Evolutionary conservation across 148 eudicot species (phyloP).

Genomic region (Vaccinium corymbosum): DNA sequence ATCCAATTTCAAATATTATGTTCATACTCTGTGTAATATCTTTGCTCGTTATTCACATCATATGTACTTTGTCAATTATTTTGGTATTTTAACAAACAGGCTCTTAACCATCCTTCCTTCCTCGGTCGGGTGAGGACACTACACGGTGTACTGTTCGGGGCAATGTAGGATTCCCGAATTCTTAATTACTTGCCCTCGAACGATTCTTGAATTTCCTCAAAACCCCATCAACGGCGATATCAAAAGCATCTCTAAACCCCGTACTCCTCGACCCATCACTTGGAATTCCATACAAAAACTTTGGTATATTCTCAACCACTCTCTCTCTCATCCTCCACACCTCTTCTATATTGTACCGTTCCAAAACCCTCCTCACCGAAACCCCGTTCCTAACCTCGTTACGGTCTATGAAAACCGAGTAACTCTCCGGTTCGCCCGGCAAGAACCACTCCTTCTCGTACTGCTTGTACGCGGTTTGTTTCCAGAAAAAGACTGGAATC

Average conservation of each 20-base stretch:
- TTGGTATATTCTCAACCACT: constrained; percentile 72
- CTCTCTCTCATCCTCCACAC: constrained; percentile 68
- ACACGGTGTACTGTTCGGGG: too few relatives aligned
- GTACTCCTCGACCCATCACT: constrained; percentile 33
- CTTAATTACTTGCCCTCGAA: too few relatives aligned
- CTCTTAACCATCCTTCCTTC: neutral
- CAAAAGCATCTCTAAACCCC: constrained; percentile 68
- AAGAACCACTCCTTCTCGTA: constrained; percentile 63
- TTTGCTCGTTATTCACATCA: neutral
- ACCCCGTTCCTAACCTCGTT: constrained; percentile 65
- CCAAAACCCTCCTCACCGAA: constrained; percentile 46
- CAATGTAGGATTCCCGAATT: too few relatives aligned
- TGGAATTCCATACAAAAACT: constrained; percentile 53
- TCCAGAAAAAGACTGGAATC: constrained; percentile 89
- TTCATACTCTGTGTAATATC: neutral
- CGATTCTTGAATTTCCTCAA: constrained; percentile 42
- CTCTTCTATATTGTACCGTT: constrained; percentile 43
- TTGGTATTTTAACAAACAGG: neutral
- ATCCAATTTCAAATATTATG: neutral
- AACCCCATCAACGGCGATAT: constrained; percentile 74
- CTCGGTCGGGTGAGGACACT: neutral
- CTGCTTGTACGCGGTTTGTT: constrained; percentile 67
- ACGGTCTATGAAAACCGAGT: constrained; percentile 85
- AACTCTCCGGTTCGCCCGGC: constrained; percentile 67
- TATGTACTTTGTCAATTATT: neutral